Evolutionary conservation across 169 alveolate species (phyloP).

Genomic region (Theileria orientalis): DNA sequence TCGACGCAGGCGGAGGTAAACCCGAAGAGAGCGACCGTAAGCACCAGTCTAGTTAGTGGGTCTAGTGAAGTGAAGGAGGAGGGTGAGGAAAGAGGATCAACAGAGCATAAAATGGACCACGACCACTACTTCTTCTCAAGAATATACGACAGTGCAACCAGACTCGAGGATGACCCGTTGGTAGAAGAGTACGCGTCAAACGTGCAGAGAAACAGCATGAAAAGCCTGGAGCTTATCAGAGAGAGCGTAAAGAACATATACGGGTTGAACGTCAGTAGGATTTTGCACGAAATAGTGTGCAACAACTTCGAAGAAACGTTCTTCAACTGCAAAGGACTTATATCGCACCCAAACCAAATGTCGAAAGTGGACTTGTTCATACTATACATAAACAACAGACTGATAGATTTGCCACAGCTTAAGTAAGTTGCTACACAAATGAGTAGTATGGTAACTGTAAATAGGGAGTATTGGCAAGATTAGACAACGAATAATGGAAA

Average conservation of each 20-base stretch:
- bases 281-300: constrained; percentile 39
- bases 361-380: constrained; percentile 83
- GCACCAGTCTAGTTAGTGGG: constrained; percentile 45
- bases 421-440: constrained; percentile 25
- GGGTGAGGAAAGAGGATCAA: constrained; percentile 42
- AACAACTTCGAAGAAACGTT: constrained; percentile 46
- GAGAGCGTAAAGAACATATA: constrained; percentile 57
- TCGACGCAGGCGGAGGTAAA: neutral
- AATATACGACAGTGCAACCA: constrained; percentile 20
- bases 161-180: constrained; percentile 27
- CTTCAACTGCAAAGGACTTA: constrained; percentile 76
- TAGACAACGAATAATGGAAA: too few species aligned
- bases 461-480: too few species aligned
- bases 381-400: constrained; percentile 93
- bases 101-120: constrained; percentile 24
- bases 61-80: constrained; percentile 16
- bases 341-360: constrained; percentile 78
- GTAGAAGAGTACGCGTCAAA: constrained; percentile 49
- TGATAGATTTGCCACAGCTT: constrained; percentile 86
- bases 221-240: constrained; percentile 36
- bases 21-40: constrained; percentile 20
- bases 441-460: neutral
- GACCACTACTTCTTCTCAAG: constrained; percentile 29
- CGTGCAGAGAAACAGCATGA: constrained; percentile 46
- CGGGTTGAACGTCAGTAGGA: constrained; percentile 60